A percentile compares a stretch with the other conserved stretches of the same genome.
These are phyloP conservation scores for Cutaneotrichosporon cavernicola DNA, from an alignment of 1,284 basidiomycete species.

Conservation along the genomic window DNA sequence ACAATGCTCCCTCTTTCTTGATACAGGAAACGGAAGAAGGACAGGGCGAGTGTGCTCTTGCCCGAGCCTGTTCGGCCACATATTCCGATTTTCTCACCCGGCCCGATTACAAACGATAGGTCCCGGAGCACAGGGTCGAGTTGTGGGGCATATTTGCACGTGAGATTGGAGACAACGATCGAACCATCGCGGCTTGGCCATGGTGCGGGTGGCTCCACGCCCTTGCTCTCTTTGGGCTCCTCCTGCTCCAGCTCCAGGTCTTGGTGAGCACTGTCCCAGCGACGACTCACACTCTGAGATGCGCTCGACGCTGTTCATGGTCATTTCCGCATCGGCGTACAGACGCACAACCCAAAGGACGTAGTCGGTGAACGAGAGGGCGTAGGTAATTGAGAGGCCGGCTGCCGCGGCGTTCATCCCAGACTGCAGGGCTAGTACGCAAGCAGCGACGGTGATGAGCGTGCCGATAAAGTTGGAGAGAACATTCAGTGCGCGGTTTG, in stretches of 20 bases:
- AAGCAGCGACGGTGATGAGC: conserved; percentile 54
- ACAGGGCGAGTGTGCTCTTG: conserved; percentile 53
- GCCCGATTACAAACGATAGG: conserved; percentile 56
- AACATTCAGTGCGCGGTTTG: conserved; percentile 55
- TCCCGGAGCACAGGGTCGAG: conserved; percentile 57
- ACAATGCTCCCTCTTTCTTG: conserved; percentile 51
- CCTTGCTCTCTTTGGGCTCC: conserved; percentile 51
- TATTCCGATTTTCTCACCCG: conserved; percentile 58
- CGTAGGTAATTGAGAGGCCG: conserved; percentile 47
- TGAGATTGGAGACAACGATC: conserved; percentile 54
- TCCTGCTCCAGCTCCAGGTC: conserved; percentile 55
- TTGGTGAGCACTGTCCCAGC: conserved; percentile 21
- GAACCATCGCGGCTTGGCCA: conserved; percentile 56
- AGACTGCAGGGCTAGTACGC: conserved; percentile 52
- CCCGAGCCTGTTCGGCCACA: conserved; percentile 57
- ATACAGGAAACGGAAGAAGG: conserved; percentile 57
- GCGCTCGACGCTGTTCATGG: conserved; percentile 55
- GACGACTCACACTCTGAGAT: conserved; percentile 54
- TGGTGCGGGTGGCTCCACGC: conserved; percentile 55
- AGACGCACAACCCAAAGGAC: conserved; percentile 56
- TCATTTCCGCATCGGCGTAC: conserved; percentile 55
- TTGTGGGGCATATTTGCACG: conserved; percentile 55
- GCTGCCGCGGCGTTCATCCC: conserved; percentile 52
- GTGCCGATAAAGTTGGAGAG: conserved; percentile 55
- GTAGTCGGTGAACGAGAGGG: conserved; percentile 53